phyloP scores from a whole-genome alignment of 2,329 filamentous ascomycete species.

The Fusarium tricinctum region DNA sequence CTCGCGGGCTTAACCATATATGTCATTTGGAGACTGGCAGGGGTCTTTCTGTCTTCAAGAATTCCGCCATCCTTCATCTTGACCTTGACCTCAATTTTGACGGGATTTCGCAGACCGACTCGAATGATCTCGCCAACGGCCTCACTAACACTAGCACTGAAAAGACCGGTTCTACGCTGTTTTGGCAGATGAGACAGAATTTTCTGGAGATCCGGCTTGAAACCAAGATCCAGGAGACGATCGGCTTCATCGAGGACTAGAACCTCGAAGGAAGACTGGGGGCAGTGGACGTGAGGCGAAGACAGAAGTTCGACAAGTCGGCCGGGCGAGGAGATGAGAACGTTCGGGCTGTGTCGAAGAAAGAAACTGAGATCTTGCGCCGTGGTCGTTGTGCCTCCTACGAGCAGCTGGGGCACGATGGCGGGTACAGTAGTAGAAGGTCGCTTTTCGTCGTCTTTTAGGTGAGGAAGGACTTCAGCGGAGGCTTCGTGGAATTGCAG shows the following conservation, averaged over 20 bases:
- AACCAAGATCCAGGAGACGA: slow-evolving; percentile 90
- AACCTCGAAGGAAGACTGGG: slow-evolving; percentile 90
- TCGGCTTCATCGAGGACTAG: slow-evolving; percentile 96
- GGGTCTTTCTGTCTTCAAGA: slow-evolving; percentile 86
- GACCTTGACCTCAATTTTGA: slow-evolving; percentile 94
- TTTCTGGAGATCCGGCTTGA: slow-evolving; percentile 89
- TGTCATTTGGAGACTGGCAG: slow-evolving; percentile 91
- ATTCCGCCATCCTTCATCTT: slow-evolving; percentile 76
- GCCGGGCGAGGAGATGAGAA: slow-evolving; percentile 92
- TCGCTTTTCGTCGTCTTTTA: slow-evolving; percentile 69
- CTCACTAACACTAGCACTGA: slow-evolving; percentile 96
- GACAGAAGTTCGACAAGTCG: slow-evolving; percentile 88
- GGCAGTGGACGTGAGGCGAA: slow-evolving; percentile 88
- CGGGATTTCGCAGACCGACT: slow-evolving; percentile 91
- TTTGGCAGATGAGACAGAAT: slow-evolving; percentile 90
- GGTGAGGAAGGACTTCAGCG: slow-evolving; percentile 71
- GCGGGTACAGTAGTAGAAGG: slow-evolving; percentile 61
- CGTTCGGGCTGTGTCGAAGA: slow-evolving; percentile 85
- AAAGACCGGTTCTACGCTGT: slow-evolving; percentile 91
- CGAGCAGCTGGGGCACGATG: slow-evolving; percentile 88
- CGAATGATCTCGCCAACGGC: slow-evolving; percentile 93
- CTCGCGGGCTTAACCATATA: slow-evolving; percentile 82
- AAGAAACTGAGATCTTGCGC: slow-evolving; percentile 91
- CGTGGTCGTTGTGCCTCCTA: slow-evolving; percentile 83
- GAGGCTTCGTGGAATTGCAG: slow-evolving; percentile 88